Evolutionary conservation across 768 basidiomycete genomes (phyloP).

Genomic region (Gloeopeniophorella convolvens): DNA sequence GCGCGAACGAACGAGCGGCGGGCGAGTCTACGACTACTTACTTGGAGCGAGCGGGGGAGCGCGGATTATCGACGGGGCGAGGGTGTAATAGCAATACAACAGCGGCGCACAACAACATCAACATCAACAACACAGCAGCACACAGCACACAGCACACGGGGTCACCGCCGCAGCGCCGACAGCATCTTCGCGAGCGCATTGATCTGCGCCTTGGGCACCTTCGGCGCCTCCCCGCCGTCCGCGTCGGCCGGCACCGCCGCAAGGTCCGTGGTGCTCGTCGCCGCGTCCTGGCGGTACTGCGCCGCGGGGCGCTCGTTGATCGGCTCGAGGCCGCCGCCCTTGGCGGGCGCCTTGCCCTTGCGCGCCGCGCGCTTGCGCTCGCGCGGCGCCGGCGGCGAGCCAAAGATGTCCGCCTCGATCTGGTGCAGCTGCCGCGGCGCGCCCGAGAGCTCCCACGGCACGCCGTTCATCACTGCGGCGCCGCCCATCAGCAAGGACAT

Average conservation of each 20-base stretch:
- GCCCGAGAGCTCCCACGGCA: slow-evolving; percentile 69
- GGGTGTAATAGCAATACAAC: too few relatives aligned
- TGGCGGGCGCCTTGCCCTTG: slow-evolving; percentile 9
- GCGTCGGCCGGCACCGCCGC: slow-evolving; percentile 20
- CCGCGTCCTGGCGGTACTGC: slow-evolving; percentile 50
- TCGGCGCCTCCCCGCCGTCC: slow-evolving; percentile 50
- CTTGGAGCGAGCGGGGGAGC: too few relatives aligned
- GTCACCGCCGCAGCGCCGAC: slow-evolving; percentile 63
- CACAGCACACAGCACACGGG: not conserved
- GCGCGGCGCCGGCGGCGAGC: slow-evolving; percentile 49
- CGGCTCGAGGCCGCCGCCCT: slow-evolving; percentile 51
- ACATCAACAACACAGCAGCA: not conserved
- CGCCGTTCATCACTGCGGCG: slow-evolving; percentile 59
- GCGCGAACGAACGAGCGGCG: not conserved
- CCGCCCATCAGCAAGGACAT: not conserved
- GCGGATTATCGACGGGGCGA: too few relatives aligned
- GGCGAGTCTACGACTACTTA: too few relatives aligned
- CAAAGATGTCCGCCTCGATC: slow-evolving; percentile 57
- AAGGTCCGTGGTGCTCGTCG: slow-evolving; percentile 72
- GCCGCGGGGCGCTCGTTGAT: slow-evolving; percentile 67
- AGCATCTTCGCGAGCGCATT: slow-evolving; percentile 89
- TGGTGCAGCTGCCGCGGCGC: slow-evolving; percentile 59
- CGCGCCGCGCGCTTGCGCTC: slow-evolving; percentile 40
- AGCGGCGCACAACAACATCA: too few relatives aligned
- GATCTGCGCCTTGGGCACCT: slow-evolving; percentile 87